phyloP scores from a whole-genome alignment of 345 rosid genomes.

The Citropsis articulata region DNA sequence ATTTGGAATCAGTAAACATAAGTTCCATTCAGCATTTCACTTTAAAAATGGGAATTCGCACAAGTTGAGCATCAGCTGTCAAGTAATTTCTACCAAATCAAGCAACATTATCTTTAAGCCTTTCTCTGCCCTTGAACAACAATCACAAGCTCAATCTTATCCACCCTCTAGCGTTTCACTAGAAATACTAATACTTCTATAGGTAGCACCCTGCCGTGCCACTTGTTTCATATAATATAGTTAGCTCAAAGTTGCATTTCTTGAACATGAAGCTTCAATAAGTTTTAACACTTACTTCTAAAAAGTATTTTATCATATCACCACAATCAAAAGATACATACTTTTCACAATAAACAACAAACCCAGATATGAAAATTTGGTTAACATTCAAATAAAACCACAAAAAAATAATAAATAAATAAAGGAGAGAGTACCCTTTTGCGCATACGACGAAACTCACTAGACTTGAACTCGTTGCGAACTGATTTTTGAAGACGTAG shows the following conservation, averaged over 20 bases:
- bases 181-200: not conserved
- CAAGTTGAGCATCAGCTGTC: not conserved
- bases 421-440: conserved; percentile 50
- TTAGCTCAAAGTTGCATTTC: not conserved
- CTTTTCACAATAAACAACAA: not conserved
- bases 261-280: not conserved
- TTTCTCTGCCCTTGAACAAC: not conserved
- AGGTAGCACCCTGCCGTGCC: not conserved
- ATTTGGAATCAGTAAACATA: not conserved
- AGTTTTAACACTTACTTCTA: not conserved
- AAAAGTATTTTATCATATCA: not conserved
- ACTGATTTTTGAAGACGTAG: conserved; percentile 82
- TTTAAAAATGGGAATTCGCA: not conserved
- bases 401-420: not conserved
- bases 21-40: not conserved
- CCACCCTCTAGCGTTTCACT: not conserved
- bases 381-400: not conserved
- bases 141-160: not conserved
- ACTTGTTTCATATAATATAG: not conserved
- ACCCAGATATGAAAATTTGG: not conserved
- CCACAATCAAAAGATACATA: not conserved
- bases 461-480: conserved; percentile 86
- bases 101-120: not conserved
- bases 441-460: conserved; percentile 86
- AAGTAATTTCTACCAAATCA: not conserved